Conservation (phyloP, 164 flowering plant species). For the Vitis labrusca region DNA sequence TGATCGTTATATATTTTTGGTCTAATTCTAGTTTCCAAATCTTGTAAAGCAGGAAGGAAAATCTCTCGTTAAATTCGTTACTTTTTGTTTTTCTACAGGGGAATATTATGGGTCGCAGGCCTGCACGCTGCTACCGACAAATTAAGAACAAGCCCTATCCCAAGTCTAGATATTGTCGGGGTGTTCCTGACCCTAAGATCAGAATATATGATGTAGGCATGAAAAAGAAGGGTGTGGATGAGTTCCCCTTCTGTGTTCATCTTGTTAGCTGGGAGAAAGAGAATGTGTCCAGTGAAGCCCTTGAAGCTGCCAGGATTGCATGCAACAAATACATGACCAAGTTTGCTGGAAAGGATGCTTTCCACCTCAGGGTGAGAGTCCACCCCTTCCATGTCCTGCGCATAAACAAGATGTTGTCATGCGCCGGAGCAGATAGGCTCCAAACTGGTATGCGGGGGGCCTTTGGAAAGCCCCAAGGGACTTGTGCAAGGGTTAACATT, state of each 20-base stretch:
- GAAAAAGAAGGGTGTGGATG: constrained; percentile 57
- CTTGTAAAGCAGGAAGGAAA: too few species aligned
- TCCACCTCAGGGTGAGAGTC: constrained; percentile 62
- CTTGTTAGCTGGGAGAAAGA: constrained; percentile 71
- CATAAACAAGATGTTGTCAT: constrained; percentile 72
- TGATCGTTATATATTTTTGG: too few species aligned
- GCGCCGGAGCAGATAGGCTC: constrained; percentile 78
- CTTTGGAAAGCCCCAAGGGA: constrained; percentile 62
- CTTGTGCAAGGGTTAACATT: constrained; percentile 60
- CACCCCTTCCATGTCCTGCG: constrained; percentile 72
- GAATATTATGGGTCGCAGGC: constrained; percentile 10
- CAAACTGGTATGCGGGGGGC: constrained; percentile 79
- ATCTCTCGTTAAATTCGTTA: background rate
- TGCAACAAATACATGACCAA: constrained; percentile 73
- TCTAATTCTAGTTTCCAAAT: background rate
- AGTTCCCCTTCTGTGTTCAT: constrained; percentile 68
- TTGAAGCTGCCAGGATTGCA: constrained; percentile 67
- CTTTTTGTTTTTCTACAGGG: background rate
- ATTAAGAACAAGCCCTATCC: constrained; percentile 35
- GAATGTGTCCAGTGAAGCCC: constrained; percentile 66
- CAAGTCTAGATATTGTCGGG: constrained; percentile 29
- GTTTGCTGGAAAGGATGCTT: constrained; percentile 67
- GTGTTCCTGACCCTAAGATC: constrained; percentile 39
- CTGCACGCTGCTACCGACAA: constrained; percentile 35
- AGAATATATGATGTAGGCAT: constrained; percentile 37